A percentile compares a stretch with the other conserved stretches of the same genome.
Evolutionary conservation across 495 filamentous ascomycete genomes (phyloP).

Genomic region (Baudoinia panamericana): DNA sequence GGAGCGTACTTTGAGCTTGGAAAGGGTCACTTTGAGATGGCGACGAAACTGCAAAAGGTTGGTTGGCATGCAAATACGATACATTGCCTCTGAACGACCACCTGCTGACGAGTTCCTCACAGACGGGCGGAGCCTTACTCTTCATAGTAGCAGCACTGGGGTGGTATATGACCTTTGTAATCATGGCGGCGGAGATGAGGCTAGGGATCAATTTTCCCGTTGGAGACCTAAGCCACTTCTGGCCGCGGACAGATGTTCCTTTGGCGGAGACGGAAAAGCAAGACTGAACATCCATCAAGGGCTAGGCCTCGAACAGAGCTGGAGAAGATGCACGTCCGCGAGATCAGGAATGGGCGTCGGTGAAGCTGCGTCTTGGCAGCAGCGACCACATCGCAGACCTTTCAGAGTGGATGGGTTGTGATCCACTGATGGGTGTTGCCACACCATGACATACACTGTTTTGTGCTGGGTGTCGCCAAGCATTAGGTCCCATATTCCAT

Average conservation of each 20-base stretch:
- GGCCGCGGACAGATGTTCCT: constrained; percentile 38
- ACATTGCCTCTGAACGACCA: too few species aligned
- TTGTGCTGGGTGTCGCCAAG: too few species aligned
- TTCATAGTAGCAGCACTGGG: constrained; percentile 40
- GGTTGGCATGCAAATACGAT: constrained; percentile 1
- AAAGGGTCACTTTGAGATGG: constrained; percentile 33
- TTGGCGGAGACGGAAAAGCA: constrained; percentile 29
- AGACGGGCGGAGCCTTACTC: constrained; percentile 33
- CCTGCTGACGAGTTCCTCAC: background rate
- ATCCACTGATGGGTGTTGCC: too few species aligned
- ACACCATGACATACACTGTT: too few species aligned
- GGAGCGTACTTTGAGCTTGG: constrained; percentile 40
- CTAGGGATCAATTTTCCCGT: constrained; percentile 40
- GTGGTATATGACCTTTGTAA: constrained; percentile 37
- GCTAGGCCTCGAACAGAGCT: too few species aligned
- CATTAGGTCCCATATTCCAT: too few species aligned
- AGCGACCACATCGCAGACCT: too few species aligned
- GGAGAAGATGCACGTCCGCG: too few species aligned
- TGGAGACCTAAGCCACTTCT: constrained; percentile 41
- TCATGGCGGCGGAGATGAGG: constrained; percentile 44
- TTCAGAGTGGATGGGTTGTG: too few species aligned
- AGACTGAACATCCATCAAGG: too few species aligned
- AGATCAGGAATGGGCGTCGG: too few species aligned
- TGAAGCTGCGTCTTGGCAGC: too few species aligned
- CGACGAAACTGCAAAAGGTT: constrained; percentile 35